Conservation (phyloP, 164 flowering plant genomes). For the Nymphaea colorata region DNA sequence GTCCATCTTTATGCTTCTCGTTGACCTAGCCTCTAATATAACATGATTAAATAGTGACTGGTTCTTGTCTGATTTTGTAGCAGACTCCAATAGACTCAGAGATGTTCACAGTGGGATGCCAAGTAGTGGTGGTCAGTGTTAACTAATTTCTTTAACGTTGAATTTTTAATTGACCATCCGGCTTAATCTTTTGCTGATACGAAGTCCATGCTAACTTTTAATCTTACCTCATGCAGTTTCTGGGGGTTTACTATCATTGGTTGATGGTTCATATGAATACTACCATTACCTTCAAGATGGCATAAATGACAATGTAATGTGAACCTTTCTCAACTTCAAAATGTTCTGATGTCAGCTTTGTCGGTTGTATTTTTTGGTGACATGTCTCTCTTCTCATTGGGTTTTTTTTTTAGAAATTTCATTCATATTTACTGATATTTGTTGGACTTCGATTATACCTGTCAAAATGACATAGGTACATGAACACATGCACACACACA, state of each 20-base stretch:
- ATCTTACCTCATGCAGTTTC: slow-evolving; percentile 35
- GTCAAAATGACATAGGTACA: too few species aligned
- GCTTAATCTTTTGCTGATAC: neutral
- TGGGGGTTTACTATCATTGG: slow-evolving; percentile 56
- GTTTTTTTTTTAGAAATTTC: too few species aligned
- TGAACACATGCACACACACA: too few species aligned
- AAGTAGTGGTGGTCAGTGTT: slow-evolving; percentile 70
- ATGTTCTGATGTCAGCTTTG: neutral
- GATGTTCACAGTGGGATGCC: slow-evolving; percentile 84
- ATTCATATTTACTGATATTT: too few species aligned
- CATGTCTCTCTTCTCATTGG: neutral
- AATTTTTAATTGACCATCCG: neutral
- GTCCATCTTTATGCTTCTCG: too few species aligned
- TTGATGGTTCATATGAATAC: slow-evolving; percentile 93
- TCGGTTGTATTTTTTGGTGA: neutral
- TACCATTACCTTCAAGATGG: slow-evolving; percentile 92
- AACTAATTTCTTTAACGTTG: neutral
- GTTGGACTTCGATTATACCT: too few species aligned
- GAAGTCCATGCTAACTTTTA: neutral
- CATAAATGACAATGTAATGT: slow-evolving; percentile 76
- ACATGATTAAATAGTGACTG: neutral
- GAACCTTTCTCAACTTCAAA: slow-evolving; percentile 2
- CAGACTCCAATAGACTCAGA: slow-evolving; percentile 62
- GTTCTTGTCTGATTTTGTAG: neutral
- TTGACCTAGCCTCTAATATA: too few species aligned